phyloP scores from a whole-genome alignment of 2,329 filamentous ascomycete genomes.

The Cladosporium sp. region DNA sequence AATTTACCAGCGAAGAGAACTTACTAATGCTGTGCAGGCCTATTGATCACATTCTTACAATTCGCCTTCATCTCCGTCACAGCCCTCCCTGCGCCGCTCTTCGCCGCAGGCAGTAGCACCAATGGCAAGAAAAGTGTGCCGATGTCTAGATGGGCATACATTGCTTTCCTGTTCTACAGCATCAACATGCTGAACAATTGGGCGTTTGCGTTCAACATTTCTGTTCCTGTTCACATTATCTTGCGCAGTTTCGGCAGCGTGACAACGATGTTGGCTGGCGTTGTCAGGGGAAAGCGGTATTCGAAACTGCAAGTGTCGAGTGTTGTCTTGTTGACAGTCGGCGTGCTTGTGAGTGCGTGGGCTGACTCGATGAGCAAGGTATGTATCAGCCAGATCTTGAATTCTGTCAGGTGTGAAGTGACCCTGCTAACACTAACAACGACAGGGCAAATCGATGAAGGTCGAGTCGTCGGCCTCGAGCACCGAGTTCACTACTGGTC shows the following conservation, averaged over 20 bases:
- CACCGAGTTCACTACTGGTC: conserved; percentile 64
- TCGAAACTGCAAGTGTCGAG: conserved; percentile 76
- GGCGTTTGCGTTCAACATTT: conserved; percentile 95
- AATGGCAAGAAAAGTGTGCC: conserved; percentile 61
- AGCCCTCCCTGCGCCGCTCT: conserved; percentile 27
- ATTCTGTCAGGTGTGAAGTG: not conserved
- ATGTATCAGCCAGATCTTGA: conserved; percentile 30
- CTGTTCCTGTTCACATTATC: conserved; percentile 95
- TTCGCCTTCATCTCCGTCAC: conserved; percentile 64
- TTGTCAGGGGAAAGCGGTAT: conserved; percentile 81
- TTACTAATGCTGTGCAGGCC: conserved; percentile 53
- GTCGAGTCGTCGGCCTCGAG: conserved; percentile 42
- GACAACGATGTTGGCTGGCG: conserved; percentile 90
- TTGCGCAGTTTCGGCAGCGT: conserved; percentile 92
- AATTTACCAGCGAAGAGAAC: not conserved
- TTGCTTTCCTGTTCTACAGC: conserved; percentile 85
- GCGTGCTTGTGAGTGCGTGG: conserved; percentile 85
- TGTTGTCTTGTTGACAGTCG: conserved; percentile 78
- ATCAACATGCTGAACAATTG: conserved; percentile 98
- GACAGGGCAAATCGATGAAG: conserved; percentile 45
- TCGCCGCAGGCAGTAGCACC: not conserved
- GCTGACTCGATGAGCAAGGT: conserved; percentile 86
- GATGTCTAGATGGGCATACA: conserved; percentile 79
- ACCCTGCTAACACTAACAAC: conserved; percentile 18
- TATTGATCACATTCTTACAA: conserved; percentile 56